phyloP scores from a whole-genome alignment of 306 rosid genomes.

The Erythrophleum fordii region DNA sequence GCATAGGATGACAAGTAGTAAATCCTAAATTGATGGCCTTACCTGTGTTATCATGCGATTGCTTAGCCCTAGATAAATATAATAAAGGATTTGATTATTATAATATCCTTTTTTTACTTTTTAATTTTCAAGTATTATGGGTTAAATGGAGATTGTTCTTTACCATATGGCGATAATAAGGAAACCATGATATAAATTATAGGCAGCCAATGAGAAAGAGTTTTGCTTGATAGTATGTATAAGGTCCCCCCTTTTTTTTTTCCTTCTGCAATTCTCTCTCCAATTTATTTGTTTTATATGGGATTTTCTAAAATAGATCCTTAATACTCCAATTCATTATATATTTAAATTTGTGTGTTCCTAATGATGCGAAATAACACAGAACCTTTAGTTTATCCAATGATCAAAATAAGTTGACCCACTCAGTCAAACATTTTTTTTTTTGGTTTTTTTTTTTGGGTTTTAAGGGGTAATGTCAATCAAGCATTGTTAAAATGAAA shows the following conservation, averaged over 20 bases:
- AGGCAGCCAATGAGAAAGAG: too few species aligned
- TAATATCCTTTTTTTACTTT: not conserved
- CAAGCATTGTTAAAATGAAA: not conserved
- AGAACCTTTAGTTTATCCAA: slow-evolving; percentile 12
- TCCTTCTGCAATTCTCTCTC: too few species aligned
- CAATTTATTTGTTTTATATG: too few species aligned
- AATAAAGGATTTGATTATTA: not conserved
- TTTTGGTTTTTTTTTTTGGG: too few species aligned
- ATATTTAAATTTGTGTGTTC: not conserved
- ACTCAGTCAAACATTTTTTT: too few species aligned
- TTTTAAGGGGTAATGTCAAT: too few species aligned
- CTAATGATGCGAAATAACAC: not conserved
- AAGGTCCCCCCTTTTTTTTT: too few species aligned
- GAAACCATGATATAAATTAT: too few species aligned
- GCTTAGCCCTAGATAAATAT: not conserved
- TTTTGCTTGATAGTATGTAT: too few species aligned
- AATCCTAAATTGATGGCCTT: not conserved
- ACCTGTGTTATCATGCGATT: not conserved
- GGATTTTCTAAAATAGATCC: not conserved
- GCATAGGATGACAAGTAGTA: not conserved
- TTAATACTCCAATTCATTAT: not conserved
- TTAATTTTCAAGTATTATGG: not conserved
- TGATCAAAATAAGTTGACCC: not conserved
- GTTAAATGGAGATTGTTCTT: not conserved
- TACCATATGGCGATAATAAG: not conserved